Conservation (phyloP, 2,329 filamentous ascomycete species). For the Cryphonectria carpinicola region DNA sequence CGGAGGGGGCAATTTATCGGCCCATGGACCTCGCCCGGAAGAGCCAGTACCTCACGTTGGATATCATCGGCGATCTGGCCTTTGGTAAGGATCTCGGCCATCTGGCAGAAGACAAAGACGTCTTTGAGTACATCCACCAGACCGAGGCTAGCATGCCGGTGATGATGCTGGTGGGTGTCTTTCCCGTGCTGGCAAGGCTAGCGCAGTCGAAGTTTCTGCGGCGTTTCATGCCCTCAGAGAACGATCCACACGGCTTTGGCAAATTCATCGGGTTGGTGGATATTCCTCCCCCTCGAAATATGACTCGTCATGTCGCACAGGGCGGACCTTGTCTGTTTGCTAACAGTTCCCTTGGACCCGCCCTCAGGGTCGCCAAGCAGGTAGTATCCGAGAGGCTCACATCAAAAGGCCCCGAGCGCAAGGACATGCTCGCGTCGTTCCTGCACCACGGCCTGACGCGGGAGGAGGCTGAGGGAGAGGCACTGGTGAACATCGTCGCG, state of each 20-base stretch:
- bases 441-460: slow-evolving; percentile 44
- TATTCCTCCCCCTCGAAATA: neutral
- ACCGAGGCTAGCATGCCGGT: slow-evolving; percentile 40
- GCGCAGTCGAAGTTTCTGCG: slow-evolving; percentile 19
- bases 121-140: slow-evolving; percentile 30
- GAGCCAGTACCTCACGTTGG: slow-evolving; percentile 57
- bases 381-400: slow-evolving; percentile 38
- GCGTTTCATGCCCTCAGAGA: slow-evolving; percentile 29
- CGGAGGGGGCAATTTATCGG: slow-evolving; percentile 38
- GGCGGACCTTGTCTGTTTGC: slow-evolving; percentile 1
- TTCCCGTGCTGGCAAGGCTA: slow-evolving; percentile 28
- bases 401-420: slow-evolving; percentile 34
- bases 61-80: slow-evolving; percentile 57
- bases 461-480: slow-evolving; percentile 48
- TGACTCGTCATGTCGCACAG: slow-evolving; percentile 16
- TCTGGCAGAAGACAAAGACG: slow-evolving; percentile 48
- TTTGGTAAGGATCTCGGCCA: slow-evolving; percentile 55
- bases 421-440: slow-evolving; percentile 48
- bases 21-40: slow-evolving; percentile 54
- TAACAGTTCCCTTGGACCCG: slow-evolving; percentile 7
- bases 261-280: slow-evolving; percentile 28
- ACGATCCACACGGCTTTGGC: slow-evolving; percentile 28
- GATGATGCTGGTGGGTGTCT: slow-evolving; percentile 36
- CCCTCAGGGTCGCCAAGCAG: slow-evolving; percentile 30
- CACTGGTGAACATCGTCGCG: slow-evolving; percentile 48